These are phyloP conservation scores for Mucor racemosus DNA, from an alignment of 371 early-diverging fungal genomes.

Conservation along the genomic window DNA sequence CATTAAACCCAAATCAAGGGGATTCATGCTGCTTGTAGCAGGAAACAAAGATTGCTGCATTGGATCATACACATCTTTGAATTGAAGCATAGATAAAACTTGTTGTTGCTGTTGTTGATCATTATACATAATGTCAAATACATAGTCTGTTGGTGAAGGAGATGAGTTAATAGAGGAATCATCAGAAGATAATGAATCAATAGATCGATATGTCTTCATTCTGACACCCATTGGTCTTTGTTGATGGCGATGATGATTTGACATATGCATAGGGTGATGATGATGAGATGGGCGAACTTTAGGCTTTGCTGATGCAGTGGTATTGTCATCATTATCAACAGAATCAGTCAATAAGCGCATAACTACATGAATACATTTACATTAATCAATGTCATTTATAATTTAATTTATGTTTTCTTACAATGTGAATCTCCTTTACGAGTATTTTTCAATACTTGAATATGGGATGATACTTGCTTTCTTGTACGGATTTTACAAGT, in stretches of 20 bases:
- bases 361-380: constrained; percentile 28
- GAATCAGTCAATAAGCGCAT: constrained; percentile 53
- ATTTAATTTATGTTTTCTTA: constrained; percentile 16
- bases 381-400: background rate
- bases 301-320: background rate
- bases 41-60: constrained; percentile 29
- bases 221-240: background rate
- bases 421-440: constrained; percentile 63
- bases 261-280: background rate
- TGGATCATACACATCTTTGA: constrained; percentile 34
- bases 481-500: constrained; percentile 70
- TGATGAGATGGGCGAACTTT: background rate
- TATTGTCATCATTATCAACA: constrained; percentile 38
- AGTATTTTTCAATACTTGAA: constrained; percentile 79
- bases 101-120: constrained; percentile 29
- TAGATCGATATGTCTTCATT: constrained; percentile 25
- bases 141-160: constrained; percentile 51
- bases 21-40: background rate
- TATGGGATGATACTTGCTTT: constrained; percentile 83
- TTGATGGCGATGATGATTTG: constrained; percentile 4
- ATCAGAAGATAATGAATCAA: constrained; percentile 45
- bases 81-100: constrained; percentile 26
- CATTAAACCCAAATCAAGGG: background rate
- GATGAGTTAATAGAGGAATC: constrained; percentile 56
- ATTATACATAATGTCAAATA: constrained; percentile 54